Conservation (phyloP, 192 early-diverging fungal species). For the Backusella luteola region DNA sequence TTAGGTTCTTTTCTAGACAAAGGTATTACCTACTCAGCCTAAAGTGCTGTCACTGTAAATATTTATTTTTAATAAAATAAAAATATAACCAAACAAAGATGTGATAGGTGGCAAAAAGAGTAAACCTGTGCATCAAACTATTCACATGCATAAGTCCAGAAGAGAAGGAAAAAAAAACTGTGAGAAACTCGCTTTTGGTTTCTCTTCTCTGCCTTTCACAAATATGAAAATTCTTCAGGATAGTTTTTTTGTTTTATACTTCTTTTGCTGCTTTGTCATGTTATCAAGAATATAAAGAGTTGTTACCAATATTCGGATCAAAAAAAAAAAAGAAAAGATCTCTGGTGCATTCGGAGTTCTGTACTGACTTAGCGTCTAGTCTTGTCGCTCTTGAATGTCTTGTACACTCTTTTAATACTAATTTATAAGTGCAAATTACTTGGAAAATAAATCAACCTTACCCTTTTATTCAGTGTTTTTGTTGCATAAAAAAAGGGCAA, state of each 20-base stretch:
- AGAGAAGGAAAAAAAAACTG: neutral
- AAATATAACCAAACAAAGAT: neutral
- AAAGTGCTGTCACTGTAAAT: neutral
- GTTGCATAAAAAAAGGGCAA: neutral
- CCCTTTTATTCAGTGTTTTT: neutral
- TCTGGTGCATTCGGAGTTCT: slow-evolving; percentile 2
- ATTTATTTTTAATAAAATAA: neutral
- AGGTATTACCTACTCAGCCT: neutral
- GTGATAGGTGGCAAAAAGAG: neutral
- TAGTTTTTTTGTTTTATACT: neutral
- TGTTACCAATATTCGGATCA: slow-evolving; percentile 7
- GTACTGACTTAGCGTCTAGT: neutral
- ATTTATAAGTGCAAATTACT: neutral
- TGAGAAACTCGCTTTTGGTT: neutral
- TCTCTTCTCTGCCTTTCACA: neutral
- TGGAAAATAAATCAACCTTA: neutral
- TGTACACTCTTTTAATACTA: neutral
- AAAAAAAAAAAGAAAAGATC: neutral
- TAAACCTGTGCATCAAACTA: neutral
- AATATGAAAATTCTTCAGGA: neutral
- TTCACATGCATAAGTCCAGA: neutral
- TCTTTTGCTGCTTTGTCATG: neutral
- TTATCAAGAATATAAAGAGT: neutral
- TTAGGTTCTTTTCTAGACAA: neutral
- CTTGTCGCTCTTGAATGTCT: neutral